Conservation (phyloP, 1,139 yeast species). For the Tardiomyces depauwii region DNA sequence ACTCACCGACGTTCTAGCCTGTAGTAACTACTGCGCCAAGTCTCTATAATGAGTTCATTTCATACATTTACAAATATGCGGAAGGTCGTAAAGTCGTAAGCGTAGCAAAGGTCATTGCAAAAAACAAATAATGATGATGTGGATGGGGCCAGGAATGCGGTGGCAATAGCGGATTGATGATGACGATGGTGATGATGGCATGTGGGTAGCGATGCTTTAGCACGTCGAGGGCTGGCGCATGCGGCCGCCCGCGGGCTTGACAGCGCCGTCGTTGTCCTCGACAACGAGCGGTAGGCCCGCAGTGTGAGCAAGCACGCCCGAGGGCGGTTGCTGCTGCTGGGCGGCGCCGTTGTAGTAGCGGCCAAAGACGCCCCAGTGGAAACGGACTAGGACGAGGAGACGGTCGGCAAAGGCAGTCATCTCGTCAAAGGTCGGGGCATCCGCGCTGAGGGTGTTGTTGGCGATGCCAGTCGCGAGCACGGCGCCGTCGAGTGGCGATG, state of each 20-base stretch:
- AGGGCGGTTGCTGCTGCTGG: neutral
- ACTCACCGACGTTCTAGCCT: no score
- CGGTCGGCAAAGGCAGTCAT: conserved; percentile 21
- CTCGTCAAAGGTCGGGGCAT: neutral
- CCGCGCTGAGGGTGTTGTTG: neutral
- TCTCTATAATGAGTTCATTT: no score
- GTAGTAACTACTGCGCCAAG: no score
- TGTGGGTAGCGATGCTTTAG: neutral
- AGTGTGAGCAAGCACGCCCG: neutral
- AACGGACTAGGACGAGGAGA: conserved; percentile 47
- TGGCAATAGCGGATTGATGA: neutral
- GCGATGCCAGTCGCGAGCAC: neutral
- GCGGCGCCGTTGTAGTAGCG: conserved; percentile 13
- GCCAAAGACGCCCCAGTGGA: conserved; percentile 71
- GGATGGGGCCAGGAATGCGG: neutral
- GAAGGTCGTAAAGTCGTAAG: no score
- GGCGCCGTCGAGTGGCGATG: conserved; percentile 12
- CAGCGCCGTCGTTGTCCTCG: neutral
- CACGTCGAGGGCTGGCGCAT: neutral
- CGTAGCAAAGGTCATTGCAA: no score
- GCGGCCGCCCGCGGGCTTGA: neutral
- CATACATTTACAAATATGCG: no score
- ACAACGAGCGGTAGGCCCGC: neutral
- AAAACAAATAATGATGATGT: no score
- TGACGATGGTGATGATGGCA: neutral